Percentiles rank a stretch among this genome's conserved stretches.
These are phyloP conservation scores for Lophium mytilinum DNA, from an alignment of 495 filamentous ascomycete genomes.

Conservation along the genomic window DNA sequence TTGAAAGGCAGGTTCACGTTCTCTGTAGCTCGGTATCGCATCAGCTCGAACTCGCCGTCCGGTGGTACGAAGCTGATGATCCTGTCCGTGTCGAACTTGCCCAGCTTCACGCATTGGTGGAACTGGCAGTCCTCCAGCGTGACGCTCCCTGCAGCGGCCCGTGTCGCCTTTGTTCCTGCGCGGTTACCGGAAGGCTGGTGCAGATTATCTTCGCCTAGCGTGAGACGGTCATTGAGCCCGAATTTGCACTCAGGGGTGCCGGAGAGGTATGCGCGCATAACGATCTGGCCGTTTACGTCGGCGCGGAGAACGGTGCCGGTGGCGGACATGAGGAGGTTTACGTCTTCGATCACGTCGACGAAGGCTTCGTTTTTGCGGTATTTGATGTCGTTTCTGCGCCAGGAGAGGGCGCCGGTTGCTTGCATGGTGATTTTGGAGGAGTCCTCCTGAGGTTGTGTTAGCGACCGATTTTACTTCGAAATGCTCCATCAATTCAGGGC, in stretches of 20 bases:
- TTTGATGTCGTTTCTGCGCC: slow-evolving; percentile 94
- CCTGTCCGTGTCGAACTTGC: slow-evolving; percentile 92
- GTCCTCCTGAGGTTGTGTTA: slow-evolving; percentile 50
- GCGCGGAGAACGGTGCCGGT: slow-evolving; percentile 90
- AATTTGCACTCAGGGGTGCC: slow-evolving; percentile 99
- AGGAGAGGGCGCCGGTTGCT: slow-evolving; percentile 93
- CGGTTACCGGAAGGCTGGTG: slow-evolving; percentile 59
- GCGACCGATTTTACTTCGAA: neutral
- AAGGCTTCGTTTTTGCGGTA: slow-evolving; percentile 98
- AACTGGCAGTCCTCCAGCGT: slow-evolving; percentile 98
- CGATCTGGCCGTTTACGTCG: slow-evolving; percentile 94
- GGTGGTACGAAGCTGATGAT: slow-evolving; percentile 98
- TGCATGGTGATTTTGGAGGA: slow-evolving; percentile 98
- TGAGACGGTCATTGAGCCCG: slow-evolving; percentile 90
- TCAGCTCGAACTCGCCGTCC: slow-evolving; percentile 97
- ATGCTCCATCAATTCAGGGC: neutral
- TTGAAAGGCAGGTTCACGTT: slow-evolving; percentile 99
- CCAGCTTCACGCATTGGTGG: slow-evolving; percentile 97
- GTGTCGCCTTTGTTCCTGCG: slow-evolving; percentile 74
- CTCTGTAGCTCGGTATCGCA: slow-evolving; percentile 98
- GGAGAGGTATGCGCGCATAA: slow-evolving; percentile 97
- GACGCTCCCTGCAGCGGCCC: slow-evolving; percentile 91
- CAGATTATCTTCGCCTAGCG: slow-evolving; percentile 72
- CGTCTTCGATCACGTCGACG: slow-evolving; percentile 98
- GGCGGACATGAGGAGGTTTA: slow-evolving; percentile 97